phyloP scores from a whole-genome alignment of 164 flowering plant species.

The Magnolia changhungtana region DNA sequence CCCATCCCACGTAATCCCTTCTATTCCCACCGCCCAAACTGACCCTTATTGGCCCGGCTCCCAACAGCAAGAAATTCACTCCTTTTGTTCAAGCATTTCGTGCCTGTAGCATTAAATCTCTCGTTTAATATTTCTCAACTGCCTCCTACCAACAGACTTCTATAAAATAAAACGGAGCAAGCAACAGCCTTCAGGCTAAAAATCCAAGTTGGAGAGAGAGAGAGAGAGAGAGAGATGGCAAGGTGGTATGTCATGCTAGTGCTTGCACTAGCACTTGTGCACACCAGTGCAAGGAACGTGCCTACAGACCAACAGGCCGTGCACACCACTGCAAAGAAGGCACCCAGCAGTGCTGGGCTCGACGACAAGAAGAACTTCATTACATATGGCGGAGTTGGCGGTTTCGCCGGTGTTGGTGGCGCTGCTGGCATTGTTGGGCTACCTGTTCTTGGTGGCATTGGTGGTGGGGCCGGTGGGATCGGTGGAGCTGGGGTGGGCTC shows the following conservation, averaged over 20 bases:
- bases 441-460: neutral
- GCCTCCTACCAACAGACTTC: neutral
- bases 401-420: constrained; percentile 8
- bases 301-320: neutral
- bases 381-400: constrained; percentile 9
- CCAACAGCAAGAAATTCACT: too few relatives aligned
- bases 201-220: neutral
- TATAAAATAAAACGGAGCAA: neutral
- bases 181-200: neutral
- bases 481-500: neutral
- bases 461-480: constrained; percentile 1
- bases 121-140: neutral
- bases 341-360: constrained; percentile 4
- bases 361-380: constrained; percentile 17
- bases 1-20: too few relatives aligned
- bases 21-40: too few relatives aligned
- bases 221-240: constrained; percentile 15
- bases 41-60: too few relatives aligned
- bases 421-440: constrained; percentile 5
- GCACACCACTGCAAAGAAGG: neutral
- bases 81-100: too few relatives aligned
- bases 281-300: neutral
- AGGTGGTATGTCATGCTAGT: constrained; percentile 2
- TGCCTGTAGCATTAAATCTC: neutral
- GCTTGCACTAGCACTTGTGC: neutral